phyloP scores from a whole-genome alignment of 2,329 filamentous ascomycete genomes.

The Aspergillus fumigatus region DNA sequence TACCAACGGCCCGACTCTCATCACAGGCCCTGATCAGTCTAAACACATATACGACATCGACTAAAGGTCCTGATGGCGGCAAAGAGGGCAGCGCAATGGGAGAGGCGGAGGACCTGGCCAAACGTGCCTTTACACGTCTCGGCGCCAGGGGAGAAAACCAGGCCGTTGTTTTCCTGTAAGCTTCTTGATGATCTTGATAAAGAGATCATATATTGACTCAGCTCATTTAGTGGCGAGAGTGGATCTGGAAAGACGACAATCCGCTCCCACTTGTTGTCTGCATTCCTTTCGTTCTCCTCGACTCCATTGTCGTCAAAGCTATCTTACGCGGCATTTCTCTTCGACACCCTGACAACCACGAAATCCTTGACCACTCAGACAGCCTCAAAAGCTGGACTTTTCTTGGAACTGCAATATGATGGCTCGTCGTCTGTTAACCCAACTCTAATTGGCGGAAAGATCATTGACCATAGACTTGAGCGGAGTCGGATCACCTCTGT shows the following conservation, averaged over 20 bases:
- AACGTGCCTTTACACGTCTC: constrained; percentile 76
- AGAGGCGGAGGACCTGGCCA: constrained; percentile 86
- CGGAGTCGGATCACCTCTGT: constrained; percentile 86
- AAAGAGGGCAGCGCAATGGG: constrained; percentile 90
- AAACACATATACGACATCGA: constrained; percentile 89
- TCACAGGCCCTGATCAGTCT: constrained; percentile 87
- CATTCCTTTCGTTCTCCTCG: constrained; percentile 81
- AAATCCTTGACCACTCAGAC: constrained; percentile 95
- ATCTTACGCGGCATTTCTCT: constrained; percentile 89
- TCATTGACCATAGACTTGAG: constrained; percentile 89
- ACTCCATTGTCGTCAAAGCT: constrained; percentile 91
- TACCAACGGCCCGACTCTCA: constrained; percentile 82
- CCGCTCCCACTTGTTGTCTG: constrained; percentile 79
- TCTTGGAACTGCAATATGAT: constrained; percentile 96
- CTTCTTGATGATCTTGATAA: not conserved
- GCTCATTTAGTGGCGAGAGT: constrained; percentile 73
- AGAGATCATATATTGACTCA: constrained; percentile 23
- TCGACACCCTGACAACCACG: constrained; percentile 92
- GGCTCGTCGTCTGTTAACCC: constrained; percentile 79
- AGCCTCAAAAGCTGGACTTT: constrained; percentile 90
- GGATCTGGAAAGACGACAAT: constrained; percentile 95
- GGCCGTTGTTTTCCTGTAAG: constrained; percentile 86
- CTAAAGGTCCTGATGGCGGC: constrained; percentile 81
- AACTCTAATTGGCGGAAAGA: constrained; percentile 85
- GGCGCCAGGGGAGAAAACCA: constrained; percentile 91